Evolutionary conservation across 1,284 basidiomycete genomes (phyloP), one percentile per base, ranked within the genome.

Genomic region (Ganoderma resinaceum): DNA sequence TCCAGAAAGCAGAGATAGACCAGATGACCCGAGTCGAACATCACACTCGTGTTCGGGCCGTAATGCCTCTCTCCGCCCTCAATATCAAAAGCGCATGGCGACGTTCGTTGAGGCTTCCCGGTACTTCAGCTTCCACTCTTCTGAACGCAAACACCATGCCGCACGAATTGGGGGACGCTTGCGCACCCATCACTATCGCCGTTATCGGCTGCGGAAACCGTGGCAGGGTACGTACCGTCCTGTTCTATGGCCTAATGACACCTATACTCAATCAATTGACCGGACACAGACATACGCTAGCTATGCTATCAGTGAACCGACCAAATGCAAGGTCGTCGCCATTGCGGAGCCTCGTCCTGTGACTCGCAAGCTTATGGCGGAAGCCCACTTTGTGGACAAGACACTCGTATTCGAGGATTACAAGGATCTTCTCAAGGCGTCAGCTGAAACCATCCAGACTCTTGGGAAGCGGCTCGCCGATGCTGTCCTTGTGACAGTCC

Each of bases 121-220:
- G 62, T 18, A 31, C 61, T 49, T 57, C 68, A 65, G 23, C 66
- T 60, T 63, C 57, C 31, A 33, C n/a, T 40, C 12, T 57, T 29
- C 5, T 57, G 14, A 60, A 60, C 49, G 8, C 35, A 26, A 46
- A 49, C 64, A 72, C 23, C 64, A 81, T 80, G 79, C 74, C 73
- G 20, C 62, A 76, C 64, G 72, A 77, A 49, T 64, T 76, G 6
- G 63, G 67, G 52, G 58, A 38, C 16, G 35, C 58, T 31, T n/a
- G 64, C 26, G 73, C 76, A 59, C 83, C 83, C 18, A 78, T 87
- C 29, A 87, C 83, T 6, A 66, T 87, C 20, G 86, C 83, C 29
- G 78, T 88, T 67, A 80, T 95, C 57, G 95, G 95, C 29, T 95
- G 92, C 73, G 95, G 95, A 2, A 90, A 93, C 78, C 89, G 95